Base-by-base conservation (phyloP, 2,329 filamentous ascomycete species). In the Lanzia echinophila region DNA sequence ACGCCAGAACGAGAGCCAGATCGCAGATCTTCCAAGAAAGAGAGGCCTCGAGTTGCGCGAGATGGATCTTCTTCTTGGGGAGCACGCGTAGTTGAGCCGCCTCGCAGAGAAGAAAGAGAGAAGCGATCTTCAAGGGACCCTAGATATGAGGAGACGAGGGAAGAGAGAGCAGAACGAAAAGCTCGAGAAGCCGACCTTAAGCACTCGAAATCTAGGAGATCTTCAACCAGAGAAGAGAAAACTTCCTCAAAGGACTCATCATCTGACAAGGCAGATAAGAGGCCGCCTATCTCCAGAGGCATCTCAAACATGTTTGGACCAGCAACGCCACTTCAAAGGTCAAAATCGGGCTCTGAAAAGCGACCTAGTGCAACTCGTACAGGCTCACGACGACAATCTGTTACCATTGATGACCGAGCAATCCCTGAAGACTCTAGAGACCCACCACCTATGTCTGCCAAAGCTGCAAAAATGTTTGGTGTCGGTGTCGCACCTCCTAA, bases 391-490 rank as follows among this genome's bases (percentile, higher is more conserved):
- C 84, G 86, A 36, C 77, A 84, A 58, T 87, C 88, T 0, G 70
- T 86, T 15, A 87, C 89, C 50, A 79, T 83, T 57, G 75, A 78
- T 38, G 70, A 74, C 28, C 33, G 19, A 12, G 73, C 88, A 3
- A 86, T 88, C 8, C 82, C 86, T 2, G 88, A 90, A 31, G 81
- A 86, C 32, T 72, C 76, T 22, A 48, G 45, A 45, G 58, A 44
- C n/a, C 58, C 59, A 41, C 77, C 77, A 3, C 79, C 81, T 49
- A 78, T 89, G 65, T 79, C 84, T 7, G 78, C 82, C 44, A 95
- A 95, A 70, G 89, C 88, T 28, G 88, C 88, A 32, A 90, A 84
- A 69, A 71, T 92, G 50, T 82, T 94, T 82, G 90, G 73, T 61
- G 70, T 81, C 56, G 90, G 73, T 61, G 70, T 81, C 56, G 34